Evolutionary conservation across 208 protist genomes (phyloP), one percentile per base, ranked within the genome.

Genomic region (Phytomonas sp.): DNA sequence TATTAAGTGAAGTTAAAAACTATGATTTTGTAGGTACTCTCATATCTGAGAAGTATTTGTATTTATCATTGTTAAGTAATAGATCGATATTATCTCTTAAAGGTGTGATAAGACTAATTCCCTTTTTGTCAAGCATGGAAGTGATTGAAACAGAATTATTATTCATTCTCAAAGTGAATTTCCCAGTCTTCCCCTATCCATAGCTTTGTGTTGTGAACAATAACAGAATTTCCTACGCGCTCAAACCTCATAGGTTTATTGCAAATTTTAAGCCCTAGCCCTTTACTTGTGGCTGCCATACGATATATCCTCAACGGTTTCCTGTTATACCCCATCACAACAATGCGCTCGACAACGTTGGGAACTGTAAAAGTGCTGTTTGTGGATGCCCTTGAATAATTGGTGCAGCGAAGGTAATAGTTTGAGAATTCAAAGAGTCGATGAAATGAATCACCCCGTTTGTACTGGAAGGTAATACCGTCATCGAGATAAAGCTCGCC

Each of bases 401-500:
- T 49, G 40, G 40, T 49, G 40, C 40, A 49, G 33, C 33, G 67
- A 29, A 94, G 76, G 66, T 68, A 60, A 19, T 68, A 67, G 49
- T 78, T 59, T 23, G 78, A 74, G 78, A 82, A 92, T 31, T 81
- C 75, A 49, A 92, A 84, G 0, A 56, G 66, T n/a, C 86, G 78
- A 52, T 84, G 74, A 49, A 78, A 66, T 56, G 82, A 94, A 2
- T 62, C 73, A 10, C 89, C 89, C 0, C 42, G 71, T 31, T 83
- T n/a, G 72, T 87, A 94, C 62, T 84, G 73, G 65, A 87, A 92
- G 32, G 80, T 86, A 31, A 74, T 75, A 7, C 87, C 89, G 34
- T 94, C 89, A 65, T 94, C 89, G 0, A 91, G 67, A 75, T 87
- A 94, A 16, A 94, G 75, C 29, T 91, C 84, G 4, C 89, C 89